Base-by-base conservation (phyloP, 106 monocot species). In the Apostasia shenzhenica region DNA sequence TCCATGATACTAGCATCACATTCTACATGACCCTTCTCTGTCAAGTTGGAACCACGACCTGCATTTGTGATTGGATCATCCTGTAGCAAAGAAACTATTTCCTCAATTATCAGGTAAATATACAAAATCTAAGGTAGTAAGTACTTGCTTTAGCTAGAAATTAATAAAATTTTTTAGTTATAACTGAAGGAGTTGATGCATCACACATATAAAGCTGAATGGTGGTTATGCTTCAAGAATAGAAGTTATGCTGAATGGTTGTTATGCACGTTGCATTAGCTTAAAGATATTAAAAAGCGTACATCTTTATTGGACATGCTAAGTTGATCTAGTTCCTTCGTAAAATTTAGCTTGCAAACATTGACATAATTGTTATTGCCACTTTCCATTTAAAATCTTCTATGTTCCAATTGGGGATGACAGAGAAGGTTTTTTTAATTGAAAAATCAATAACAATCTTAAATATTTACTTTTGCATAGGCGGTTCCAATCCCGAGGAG, bases 21-120 rank as follows among this genome's bases (percentile, higher is more conserved):
- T 80, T 99, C 92, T 61, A 99, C 97, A 85, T 85, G 84, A 13
- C 97, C 97, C 4, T 37, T 68, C 76, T 99, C 92, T 7, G 97
- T 99, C 68, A 99, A 75, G 79, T 92, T 99, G 67, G 97, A 99
- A 69, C 97, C 97, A 58, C 89, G 77, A 51, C 92, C 97, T 75
- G 92, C 89, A 90, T 99, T 99, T 76, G 97, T 97, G 70, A 87
- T 73, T n/a, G 97, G 97, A 81, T 97, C 97, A 92, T 97, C 97
- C 97, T 97, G 78, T 63, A 76, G 72, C 41, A 75, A 86, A 67
- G 54, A 67, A 49, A 63, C 59, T 45, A 79, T 13, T 39, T 63
- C 59, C 64, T 45, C 2, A 58, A 59, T 10, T 52, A 62, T 44
- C 62, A 62, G 9, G 43, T 62, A 62, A 26, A 45, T 62, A 5